phyloP scores from a whole-genome alignment of 2,329 filamentous ascomycete genomes.

The Fusarium xyrophilum region DNA sequence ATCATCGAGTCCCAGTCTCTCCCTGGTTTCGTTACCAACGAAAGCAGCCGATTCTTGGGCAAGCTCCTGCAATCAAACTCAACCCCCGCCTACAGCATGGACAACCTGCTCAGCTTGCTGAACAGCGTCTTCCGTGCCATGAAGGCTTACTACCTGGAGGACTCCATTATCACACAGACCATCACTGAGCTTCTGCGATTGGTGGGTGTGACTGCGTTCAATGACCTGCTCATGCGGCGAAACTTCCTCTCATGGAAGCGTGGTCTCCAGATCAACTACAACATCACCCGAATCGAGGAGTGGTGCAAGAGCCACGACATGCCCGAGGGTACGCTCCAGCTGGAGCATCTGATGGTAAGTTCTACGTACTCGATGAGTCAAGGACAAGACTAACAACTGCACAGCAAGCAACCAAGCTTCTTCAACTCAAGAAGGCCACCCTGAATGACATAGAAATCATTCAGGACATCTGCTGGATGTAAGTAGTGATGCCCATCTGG shows the following conservation, averaged over 20 bases:
- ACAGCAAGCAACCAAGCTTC: slow-evolving; percentile 94
- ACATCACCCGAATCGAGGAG: slow-evolving; percentile 98
- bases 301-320: slow-evolving; percentile 99
- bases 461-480: slow-evolving; percentile 99
- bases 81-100: slow-evolving; percentile 97
- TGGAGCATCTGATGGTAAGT: slow-evolving; percentile 93
- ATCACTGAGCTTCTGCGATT: slow-evolving; percentile 91
- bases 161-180: slow-evolving; percentile 93
- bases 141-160: slow-evolving; percentile 98
- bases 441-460: slow-evolving; percentile 99
- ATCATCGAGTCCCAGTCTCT: slow-evolving; percentile 99
- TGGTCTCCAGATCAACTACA: slow-evolving; percentile 99
- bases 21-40: slow-evolving; percentile 97
- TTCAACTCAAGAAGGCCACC: slow-evolving; percentile 98
- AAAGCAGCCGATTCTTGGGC: slow-evolving; percentile 97
- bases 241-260: slow-evolving; percentile 99
- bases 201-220: slow-evolving; percentile 97
- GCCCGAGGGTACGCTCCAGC: slow-evolving; percentile 95
- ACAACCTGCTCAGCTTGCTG: slow-evolving; percentile 91
- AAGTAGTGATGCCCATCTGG: slow-evolving; percentile 52
- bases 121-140: slow-evolving; percentile 99
- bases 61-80: slow-evolving; percentile 93
- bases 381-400: slow-evolving; percentile 38
- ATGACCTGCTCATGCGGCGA: slow-evolving; percentile 94
- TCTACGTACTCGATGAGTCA: neutral